phyloP scores from a whole-genome alignment of 495 filamentous ascomycete genomes.

The Neurospora terricola region DNA sequence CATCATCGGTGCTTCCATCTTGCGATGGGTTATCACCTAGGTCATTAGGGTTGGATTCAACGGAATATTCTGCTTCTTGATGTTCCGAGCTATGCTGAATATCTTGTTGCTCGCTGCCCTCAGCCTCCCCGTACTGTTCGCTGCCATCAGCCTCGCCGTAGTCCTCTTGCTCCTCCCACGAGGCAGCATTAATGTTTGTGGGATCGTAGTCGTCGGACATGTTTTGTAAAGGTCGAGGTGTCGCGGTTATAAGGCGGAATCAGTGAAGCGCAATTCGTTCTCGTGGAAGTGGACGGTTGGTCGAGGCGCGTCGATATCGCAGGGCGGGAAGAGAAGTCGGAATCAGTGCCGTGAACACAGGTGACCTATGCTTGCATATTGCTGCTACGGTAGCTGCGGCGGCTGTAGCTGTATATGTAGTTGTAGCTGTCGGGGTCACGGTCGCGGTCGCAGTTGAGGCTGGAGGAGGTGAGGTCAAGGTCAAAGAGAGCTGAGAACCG shows the following conservation, averaged over 20 bases:
- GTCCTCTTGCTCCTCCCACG: conserved; percentile 41
- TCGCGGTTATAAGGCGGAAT: background rate
- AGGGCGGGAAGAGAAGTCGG: background rate
- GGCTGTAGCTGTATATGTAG: background rate
- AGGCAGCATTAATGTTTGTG: conserved; percentile 21
- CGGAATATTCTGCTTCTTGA: conserved; percentile 32
- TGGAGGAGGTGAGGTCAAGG: background rate
- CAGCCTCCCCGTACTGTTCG: conserved; percentile 19
- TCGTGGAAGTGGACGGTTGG: background rate
- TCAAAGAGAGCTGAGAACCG: background rate
- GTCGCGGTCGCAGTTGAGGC: background rate
- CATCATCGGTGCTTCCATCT: conserved; percentile 32
- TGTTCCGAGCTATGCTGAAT: conserved; percentile 43
- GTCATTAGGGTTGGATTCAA: conserved; percentile 35
- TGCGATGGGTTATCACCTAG: conserved; percentile 33
- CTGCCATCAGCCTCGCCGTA: conserved; percentile 39
- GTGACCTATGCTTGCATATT: background rate
- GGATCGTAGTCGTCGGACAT: conserved; percentile 34
- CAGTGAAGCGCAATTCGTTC: background rate
- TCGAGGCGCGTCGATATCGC: background rate
- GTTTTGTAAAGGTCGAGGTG: conserved; percentile 2
- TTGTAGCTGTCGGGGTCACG: background rate
- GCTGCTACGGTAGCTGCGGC: background rate
- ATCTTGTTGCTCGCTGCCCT: conserved; percentile 36
- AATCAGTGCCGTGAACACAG: background rate